Evolutionary conservation across 306 rosid species (phyloP).

Genomic region (Cercis canadensis): DNA sequence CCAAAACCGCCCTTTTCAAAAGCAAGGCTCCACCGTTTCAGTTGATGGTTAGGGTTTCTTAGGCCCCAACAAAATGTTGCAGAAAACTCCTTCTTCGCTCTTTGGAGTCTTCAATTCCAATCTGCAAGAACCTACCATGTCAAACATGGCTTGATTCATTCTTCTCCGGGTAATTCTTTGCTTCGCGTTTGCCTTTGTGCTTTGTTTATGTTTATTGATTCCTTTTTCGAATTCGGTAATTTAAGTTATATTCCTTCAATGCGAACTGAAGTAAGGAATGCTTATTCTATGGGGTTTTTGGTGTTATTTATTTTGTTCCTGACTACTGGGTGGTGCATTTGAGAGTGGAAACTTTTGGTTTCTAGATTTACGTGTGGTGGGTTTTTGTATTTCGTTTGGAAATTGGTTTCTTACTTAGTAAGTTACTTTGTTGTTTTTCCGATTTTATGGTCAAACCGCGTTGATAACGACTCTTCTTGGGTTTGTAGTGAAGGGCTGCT

Average conservation of each 20-base stretch:
- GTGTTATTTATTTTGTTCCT: not conserved
- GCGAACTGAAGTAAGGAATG: not conserved
- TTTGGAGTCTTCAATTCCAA: slow-evolving; percentile 29
- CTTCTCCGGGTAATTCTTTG: slow-evolving; percentile 8
- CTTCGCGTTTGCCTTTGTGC: not conserved
- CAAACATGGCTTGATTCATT: slow-evolving; percentile 46
- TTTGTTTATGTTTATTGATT: not conserved
- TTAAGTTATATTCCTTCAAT: not conserved
- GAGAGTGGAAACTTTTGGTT: not conserved
- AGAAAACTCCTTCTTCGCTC: slow-evolving; percentile 22
- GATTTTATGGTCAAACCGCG: slow-evolving; percentile 1
- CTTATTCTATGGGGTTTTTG: not conserved
- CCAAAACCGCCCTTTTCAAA: too few relatives aligned
- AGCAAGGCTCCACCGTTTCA: too few relatives aligned
- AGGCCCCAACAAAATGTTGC: slow-evolving; percentile 30
- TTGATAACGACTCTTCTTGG: not conserved
- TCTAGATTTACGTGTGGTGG: not conserved
- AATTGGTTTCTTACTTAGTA: not conserved
- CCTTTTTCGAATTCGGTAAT: not conserved
- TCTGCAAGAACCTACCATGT: slow-evolving; percentile 33
- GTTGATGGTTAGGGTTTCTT: not conserved
- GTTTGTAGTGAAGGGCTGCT: not conserved
- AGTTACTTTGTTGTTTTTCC: not conserved
- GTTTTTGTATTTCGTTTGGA: not conserved
- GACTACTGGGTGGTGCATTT: not conserved